Base-by-base conservation (phyloP, 805 yeast species). In the Dipodascopsis uninucleata region DNA sequence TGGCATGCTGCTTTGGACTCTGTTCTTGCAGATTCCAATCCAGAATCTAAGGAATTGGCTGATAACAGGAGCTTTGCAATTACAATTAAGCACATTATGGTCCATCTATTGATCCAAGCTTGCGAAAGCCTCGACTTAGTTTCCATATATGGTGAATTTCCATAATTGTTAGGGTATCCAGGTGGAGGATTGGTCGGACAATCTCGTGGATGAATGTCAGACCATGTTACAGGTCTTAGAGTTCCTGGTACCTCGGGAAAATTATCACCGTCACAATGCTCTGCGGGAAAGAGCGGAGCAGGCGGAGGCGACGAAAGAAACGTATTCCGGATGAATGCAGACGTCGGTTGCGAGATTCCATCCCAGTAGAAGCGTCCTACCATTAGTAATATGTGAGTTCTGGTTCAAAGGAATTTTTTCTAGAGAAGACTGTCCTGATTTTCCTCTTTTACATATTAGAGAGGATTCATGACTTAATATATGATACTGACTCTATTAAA, bases 11-110 rank as follows among this genome's bases (percentile, higher is more conserved):
- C 38, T 26, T 70, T 45, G 0, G 78, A 65, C 41, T 71, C 60
- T 1, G 51, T 34, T 49, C 69, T 58, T 3, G 78, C 69, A 8
- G 65, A 60, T 6, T 58, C 53, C 2, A 85, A 55, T 0, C 77
- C 69, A 7, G 67, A 47, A 10, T 59, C 39, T 1, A 86, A 56
- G 0, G 82, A 68, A 3, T 52, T 59, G 16, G 72, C 66, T 56
- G 88, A 84, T 1, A 88, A 59, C 2, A 70, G 54, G 2, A 89
- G 56, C 57, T 87, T 87, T 3, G 85, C 51, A 1, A 79, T 65
- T 7, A 82, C 68, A 1, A 90, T 61, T 0, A 77, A 53, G 10
- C 81, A 46, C 1, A 77, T 58, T 1, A 88, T 47, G 0, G 94
- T 74, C 58, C 76, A 77, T 46, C 78, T 74, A 58, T 86, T 84